Base-by-base conservation (phyloP, 108 stramenopile genomes). In the Aurantiochytrium sp. region DNA sequence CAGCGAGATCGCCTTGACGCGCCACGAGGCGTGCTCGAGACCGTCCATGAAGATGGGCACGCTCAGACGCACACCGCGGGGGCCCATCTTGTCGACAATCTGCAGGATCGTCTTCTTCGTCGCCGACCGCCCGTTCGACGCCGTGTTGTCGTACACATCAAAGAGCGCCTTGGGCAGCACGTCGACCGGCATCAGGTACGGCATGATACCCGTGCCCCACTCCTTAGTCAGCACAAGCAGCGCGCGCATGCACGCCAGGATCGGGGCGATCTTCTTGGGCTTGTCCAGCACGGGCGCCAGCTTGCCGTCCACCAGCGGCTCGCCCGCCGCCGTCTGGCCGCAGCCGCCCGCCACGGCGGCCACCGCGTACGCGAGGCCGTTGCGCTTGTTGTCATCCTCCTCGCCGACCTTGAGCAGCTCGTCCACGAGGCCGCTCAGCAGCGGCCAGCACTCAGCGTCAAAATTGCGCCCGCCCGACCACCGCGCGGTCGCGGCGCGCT, bases 51-150 rank as follows among this genome's bases (percentile, higher is more conserved):
- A 48, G 30, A 81, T 24, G n/a, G 73, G 73, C 42, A 81, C 73
- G 30, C 42, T 81, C 42, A 48, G 39, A 41, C 73, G 73, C 73
- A 81, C 73, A 48, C 73, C 73, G 73, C 73, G 73, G 10, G 73
- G 73, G 21, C 73, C 73, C 39, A 81, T 41, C 73, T 81, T 81
- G 39, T 81, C 73, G 10, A 48, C 73, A 48, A 81, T 24, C 73
- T 81, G 73, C 39, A 81, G 45, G 19, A 81, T 81, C 45, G 39
- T 24, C 73, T 81, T 81, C 73, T 81, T 81, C 45, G 45, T 48
- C 2, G 73, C 42, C n/a, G 73, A 41, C 10, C 73, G 39, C 6
- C 73, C 45, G 45, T 24, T 41, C 73, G 39, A 48, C 17, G 73
- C 73, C n/a, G 45, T 48, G 42, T 2, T 81, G 45, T 81, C 73